phyloP scores from a whole-genome alignment of 495 filamentous ascomycete species.

The Penicillium fimorum region DNA sequence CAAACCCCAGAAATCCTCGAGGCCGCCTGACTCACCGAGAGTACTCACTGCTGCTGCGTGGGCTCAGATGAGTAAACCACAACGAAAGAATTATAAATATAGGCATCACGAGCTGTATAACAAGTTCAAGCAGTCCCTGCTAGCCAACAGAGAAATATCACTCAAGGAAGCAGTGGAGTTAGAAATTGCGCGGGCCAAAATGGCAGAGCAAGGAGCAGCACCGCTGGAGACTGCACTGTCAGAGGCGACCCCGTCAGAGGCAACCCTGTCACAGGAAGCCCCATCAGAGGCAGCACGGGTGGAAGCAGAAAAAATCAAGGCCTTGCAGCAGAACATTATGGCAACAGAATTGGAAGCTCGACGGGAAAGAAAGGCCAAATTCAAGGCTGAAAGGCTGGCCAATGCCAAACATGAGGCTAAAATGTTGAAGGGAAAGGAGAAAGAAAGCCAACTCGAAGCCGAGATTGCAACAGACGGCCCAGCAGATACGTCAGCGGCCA shows the following conservation, averaged over 20 bases:
- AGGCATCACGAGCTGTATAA: neutral
- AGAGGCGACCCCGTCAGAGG: neutral
- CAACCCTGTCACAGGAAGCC: neutral
- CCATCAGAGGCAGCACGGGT: neutral
- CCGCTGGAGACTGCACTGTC: neutral
- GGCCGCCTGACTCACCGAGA: neutral
- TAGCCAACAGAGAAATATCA: neutral
- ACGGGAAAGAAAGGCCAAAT: neutral
- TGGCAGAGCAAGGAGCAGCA: neutral
- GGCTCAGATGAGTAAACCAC: neutral
- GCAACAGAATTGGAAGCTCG: neutral
- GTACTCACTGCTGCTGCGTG: neutral
- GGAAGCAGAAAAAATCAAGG: neutral
- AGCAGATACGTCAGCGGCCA: neutral
- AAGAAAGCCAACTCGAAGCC: neutral
- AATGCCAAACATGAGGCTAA: neutral
- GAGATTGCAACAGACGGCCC: neutral
- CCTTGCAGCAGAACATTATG: neutral
- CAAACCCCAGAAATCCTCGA: neutral
- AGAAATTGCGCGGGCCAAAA: neutral
- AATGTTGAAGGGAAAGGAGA: neutral
- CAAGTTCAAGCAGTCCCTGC: neutral
- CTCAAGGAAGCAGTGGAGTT: neutral
- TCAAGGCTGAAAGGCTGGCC: neutral
- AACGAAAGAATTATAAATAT: neutral